Evolutionary conservation across 805 yeast genomes (phyloP), one percentile per base, ranked within the genome.

Genomic region (Wickerhamomyces canadensis): DNA sequence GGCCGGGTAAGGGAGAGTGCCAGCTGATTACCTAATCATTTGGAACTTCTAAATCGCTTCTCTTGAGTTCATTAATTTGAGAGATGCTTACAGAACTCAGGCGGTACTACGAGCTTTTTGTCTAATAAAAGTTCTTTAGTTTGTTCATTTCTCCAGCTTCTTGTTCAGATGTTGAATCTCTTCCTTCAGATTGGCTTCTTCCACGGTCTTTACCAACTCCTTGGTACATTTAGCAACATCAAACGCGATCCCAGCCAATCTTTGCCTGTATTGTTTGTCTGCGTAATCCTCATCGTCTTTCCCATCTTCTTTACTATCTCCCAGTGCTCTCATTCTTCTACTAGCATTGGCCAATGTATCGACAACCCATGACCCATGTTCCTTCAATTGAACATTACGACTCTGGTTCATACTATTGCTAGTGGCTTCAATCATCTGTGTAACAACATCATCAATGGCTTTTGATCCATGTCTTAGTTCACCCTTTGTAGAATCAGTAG

Each of bases 221-320:
- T 89, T 91, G 5, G 97, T 91, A 59, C 95, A 84, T 61, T 91
- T 88, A 18, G 97, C 97, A 63, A 91, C 85, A 58, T 91, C 98
- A 64, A 88, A 91, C 21, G 96, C 91, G 48, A 89, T 83, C 3
- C 97, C 97, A 0, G 98, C 98, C 47, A 91, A 74, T 53, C 97
- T 76, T 61, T 91, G 97, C 61, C 86, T 86, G 65, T 87, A 82
- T 50, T 84, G 84, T 58, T 84, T 83, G 55, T 87, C 95, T 2
- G 96, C 96, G 55, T 73, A 79, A 37, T 80, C 85, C 25, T 54
- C 62, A 46, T 79, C 84, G 28, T 61, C 60, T 29, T 65, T 66
- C 5, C 51, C 53, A 5, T 57, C 59, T 21, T 57, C 59, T 21
- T 54, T 45, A n/a, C 54, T 61, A 17, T 38, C 45, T 55, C 89